Evolutionary conservation across 768 basidiomycete genomes (phyloP), one percentile per base, ranked within the genome.

Genomic region (Tulasnella sp.): DNA sequence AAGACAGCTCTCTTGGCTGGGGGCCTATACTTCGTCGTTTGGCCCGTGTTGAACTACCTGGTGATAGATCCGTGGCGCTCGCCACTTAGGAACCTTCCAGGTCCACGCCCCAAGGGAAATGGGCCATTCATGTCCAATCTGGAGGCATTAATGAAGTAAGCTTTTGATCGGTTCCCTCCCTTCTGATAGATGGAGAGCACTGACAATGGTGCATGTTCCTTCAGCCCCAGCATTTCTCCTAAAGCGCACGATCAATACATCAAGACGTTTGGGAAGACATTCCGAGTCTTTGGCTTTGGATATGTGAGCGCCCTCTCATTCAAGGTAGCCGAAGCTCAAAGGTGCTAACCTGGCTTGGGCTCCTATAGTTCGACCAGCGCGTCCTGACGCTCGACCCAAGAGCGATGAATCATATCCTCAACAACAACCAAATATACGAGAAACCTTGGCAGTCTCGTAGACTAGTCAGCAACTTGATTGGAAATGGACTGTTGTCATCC

Each of bases 391-490:
- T 95, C 52, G 96, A 97, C 83, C 94, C 95, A 6, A 84, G 89
- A 36, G 92, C 95, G 0, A 84, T 97, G 40, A 84, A 88, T 12
- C 91, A 97, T 83, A 88, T 97, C 48, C 86, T 96, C 74, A 92
- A 92, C 82, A 89, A 94, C 79, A 87, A 89, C 0, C 91, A 19
- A 3, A 83, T 85, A 62, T 96, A 95, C 83, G 92, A 95, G 83
- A 97, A 97, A 84, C 95, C 96, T 14, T 92, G 90, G 89, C 90
- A 91, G 81, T 93, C 94, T 2, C 90, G 95, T 36, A 87, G 88
- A 58, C 85, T 94, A 62, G 93, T 98, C 52, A 90, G 90, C 21
- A 88, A 89, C 79, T 88, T 96, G 79, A 93, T 98, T 80, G 96
- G 96, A 0, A 90, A 90, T 77, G 96, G 86, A 6, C 36, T 78